Conservation (phyloP, 495 filamentous ascomycete genomes). For the Sordaria brevicollis region DNA sequence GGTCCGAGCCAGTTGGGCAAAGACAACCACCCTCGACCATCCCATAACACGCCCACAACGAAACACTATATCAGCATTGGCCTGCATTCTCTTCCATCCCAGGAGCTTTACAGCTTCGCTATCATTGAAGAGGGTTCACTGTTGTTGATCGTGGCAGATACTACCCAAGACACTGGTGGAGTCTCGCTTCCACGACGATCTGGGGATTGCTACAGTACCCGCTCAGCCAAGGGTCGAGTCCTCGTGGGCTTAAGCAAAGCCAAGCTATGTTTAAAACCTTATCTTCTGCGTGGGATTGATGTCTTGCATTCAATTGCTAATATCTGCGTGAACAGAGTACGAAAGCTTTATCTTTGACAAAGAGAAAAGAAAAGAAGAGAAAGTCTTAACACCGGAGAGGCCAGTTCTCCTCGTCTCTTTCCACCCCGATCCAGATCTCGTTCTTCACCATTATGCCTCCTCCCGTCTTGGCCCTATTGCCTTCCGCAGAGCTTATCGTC, state of each 20-base stretch:
- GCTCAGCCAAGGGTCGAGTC: background rate
- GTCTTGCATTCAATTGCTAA: background rate
- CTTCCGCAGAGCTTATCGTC: background rate
- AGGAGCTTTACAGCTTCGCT: too few relatives aligned
- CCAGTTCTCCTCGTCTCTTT: constrained; percentile 15
- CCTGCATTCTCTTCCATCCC: too few relatives aligned
- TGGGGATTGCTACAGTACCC: background rate
- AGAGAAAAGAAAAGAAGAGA: background rate
- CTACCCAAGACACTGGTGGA: background rate
- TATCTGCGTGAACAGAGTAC: background rate
- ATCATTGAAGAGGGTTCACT: background rate
- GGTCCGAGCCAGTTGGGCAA: too few relatives aligned
- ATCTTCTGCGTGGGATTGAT: background rate
- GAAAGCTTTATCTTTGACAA: background rate
- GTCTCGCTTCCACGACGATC: background rate
- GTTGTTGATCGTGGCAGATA: too few relatives aligned
- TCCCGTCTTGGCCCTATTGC: background rate
- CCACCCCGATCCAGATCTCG: constrained; percentile 14
- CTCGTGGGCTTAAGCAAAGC: background rate
- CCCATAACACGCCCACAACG: too few relatives aligned
- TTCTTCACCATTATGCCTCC: constrained; percentile 22
- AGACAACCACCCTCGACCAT: too few relatives aligned
- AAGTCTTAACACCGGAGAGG: constrained; percentile 4
- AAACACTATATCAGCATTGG: too few relatives aligned
- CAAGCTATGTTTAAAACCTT: background rate